Evolutionary conservation across 2,329 filamentous ascomycete species (phyloP).

Genomic region (Exophiala calicioides): DNA sequence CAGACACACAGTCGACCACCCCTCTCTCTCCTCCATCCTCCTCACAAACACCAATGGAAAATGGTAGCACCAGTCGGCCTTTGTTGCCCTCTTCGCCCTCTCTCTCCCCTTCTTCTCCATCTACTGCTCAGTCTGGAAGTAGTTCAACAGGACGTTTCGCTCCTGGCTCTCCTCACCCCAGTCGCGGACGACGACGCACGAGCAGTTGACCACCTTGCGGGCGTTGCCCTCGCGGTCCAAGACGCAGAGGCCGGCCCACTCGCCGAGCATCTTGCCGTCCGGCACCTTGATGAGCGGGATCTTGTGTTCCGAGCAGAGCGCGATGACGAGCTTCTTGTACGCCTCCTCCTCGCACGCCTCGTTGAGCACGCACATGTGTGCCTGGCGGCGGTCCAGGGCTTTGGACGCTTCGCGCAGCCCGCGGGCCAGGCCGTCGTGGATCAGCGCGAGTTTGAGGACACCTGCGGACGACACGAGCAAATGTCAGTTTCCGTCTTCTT

Average conservation of each 20-base stretch:
- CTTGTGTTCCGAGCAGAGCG: constrained; percentile 99
- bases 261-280: constrained; percentile 98
- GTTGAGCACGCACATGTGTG: constrained; percentile 99
- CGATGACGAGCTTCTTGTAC: constrained; percentile 99
- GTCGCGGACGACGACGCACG: constrained; percentile 98
- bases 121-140: constrained; percentile 85
- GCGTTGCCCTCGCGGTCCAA: constrained; percentile 99
- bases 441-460: constrained; percentile 95
- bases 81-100: background rate
- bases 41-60: too few relatives aligned
- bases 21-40: too few relatives aligned
- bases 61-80: too few relatives aligned
- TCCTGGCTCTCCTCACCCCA: constrained; percentile 99
- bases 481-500: constrained; percentile 2
- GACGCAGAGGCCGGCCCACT: constrained; percentile 99
- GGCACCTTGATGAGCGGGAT: constrained; percentile 99
- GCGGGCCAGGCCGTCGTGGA: constrained; percentile 98
- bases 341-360: constrained; percentile 99
- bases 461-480: constrained; percentile 39
- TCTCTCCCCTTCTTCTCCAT: constrained; percentile 21
- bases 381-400: constrained; percentile 96
- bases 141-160: constrained; percentile 98
- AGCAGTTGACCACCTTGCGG: constrained; percentile 99
- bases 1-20: background rate
- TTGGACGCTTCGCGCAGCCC: constrained; percentile 98